Evolutionary conservation across 352 stramenopile genomes (phyloP), one percentile per base, ranked within the genome.

Genomic region (Saprolegnia parasitica): DNA sequence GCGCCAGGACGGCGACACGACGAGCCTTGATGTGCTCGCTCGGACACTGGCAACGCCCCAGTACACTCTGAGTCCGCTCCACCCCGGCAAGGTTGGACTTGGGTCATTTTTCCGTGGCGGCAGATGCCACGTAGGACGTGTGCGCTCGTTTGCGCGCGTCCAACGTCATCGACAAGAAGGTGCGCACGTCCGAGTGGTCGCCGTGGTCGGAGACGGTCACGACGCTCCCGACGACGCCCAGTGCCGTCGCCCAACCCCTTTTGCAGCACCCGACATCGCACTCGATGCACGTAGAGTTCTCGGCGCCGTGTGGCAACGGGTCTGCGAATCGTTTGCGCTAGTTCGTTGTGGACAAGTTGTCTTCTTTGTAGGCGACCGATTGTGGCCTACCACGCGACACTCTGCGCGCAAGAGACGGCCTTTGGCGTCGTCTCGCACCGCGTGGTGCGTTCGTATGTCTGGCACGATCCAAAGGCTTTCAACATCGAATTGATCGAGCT

Each of bases 151-250:
- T 92, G 23, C 79, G 78, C 4, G 82, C 81, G 6, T 81, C 79
- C 18, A 92, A 90, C 46, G 60, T 89, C 26, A 80, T 89, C 49
- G 75, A 84, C 56, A 88, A 81, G 57, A 79, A 80, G 26, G 56
- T 90, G 8, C 74, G 76, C 10, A 73, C 72, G 10, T 90, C 84
- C 18, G 58, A 56, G 5, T 73, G 84, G 42, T 92, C 84, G 0
- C 56, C 58, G 20, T 72, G 73, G 16, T 87, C 76, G 24, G 73
- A 78, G 13, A 26, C 57, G 0, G 73, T 76, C 0, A 37, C 32
- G 0, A 90, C 83, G 20, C 57, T 88, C 8, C 78, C 75, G 13
- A 84, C 89, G 21, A 75, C 89, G 0, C 84, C 84, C 0, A 78
- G 86, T 21, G 65, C 55, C 5, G 77, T 78, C 4, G 42, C 21